Base-by-base conservation (phyloP, 1,284 basidiomycete genomes). In the Naganishia albida region DNA sequence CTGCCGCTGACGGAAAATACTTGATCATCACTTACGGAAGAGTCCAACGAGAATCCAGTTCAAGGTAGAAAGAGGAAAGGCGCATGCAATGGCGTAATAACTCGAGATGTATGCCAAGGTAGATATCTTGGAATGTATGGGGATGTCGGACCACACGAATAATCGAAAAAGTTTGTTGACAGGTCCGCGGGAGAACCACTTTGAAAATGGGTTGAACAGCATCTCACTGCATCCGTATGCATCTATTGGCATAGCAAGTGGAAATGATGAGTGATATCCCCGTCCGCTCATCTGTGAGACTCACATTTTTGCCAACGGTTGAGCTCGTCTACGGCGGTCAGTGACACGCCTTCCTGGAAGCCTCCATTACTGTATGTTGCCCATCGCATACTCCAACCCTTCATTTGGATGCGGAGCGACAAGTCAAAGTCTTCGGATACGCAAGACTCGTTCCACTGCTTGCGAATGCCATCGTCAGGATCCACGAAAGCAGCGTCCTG, bases 231-330 rank as follows among this genome's bases (percentile, higher is more conserved):
- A 57, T 30, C 50, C 40, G 28, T 40, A 83, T 67, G 53, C 63
- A 57, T 10, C 42, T 38, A 38, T 54, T 56, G 50, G 62, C 40
- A 20, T 63, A 56, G 34, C 34, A 53, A 20, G 15, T 10, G 7
- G 13, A 34, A 26, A 26, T 23, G 25, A 54, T 67, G 62, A 44
- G 66, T 68, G 55, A 67, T 67, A 67, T 65, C 30, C 0, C 0
- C 7, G 8, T 28, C 10, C 67, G 65, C 70, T 69, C 54, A 42
- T 70, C 52, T 39, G 73, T 26, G 60, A 75, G 81, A 67, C 0
- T 88, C 83, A 72, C 92, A 93, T 74, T 93, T 93, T 70, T 91
- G 88, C 90, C 90, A 93, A 2, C 90, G 78, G 70, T 91, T 91
- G 56, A 80, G 57, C 70, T 80, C 78, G 68, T 80, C 78, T 53